A percentile compares a stretch with the other conserved stretches of the same genome.
phyloP scores from a whole-genome alignment of 176 grass and related monocot genomes.

The Carex littledalei region DNA sequence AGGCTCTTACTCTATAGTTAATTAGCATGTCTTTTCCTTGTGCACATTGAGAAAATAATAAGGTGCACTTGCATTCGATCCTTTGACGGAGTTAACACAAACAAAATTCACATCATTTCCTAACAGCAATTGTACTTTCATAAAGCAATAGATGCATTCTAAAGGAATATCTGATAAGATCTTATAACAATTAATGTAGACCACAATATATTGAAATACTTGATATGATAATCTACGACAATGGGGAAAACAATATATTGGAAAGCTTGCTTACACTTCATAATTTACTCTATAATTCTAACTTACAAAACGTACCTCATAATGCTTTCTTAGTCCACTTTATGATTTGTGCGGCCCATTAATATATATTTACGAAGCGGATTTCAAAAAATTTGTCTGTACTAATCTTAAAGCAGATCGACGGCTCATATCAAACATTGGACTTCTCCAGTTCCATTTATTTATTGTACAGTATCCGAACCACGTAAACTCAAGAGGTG shows the following conservation, averaged over 20 bases:
- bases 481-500: no score
- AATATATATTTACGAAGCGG: no score
- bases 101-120: constrained; percentile 3
- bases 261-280: no score
- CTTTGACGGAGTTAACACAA: background rate
- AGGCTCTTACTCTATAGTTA: no score
- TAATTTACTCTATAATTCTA: background rate
- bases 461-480: no score
- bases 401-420: no score
- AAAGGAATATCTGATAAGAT: background rate
- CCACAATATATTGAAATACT: background rate
- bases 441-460: no score
- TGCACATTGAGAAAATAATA: background rate
- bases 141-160: background rate
- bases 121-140: background rate
- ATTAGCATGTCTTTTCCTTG: background rate
- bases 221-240: background rate
- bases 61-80: background rate
- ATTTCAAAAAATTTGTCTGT: no score
- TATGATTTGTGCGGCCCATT: no score
- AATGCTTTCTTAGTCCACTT: background rate
- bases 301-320: background rate
- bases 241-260: no score
- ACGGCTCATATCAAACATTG: no score
- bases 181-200: background rate